phyloP scores from a whole-genome alignment of 2,329 filamentous ascomycete species.

The Penicillium freii region DNA sequence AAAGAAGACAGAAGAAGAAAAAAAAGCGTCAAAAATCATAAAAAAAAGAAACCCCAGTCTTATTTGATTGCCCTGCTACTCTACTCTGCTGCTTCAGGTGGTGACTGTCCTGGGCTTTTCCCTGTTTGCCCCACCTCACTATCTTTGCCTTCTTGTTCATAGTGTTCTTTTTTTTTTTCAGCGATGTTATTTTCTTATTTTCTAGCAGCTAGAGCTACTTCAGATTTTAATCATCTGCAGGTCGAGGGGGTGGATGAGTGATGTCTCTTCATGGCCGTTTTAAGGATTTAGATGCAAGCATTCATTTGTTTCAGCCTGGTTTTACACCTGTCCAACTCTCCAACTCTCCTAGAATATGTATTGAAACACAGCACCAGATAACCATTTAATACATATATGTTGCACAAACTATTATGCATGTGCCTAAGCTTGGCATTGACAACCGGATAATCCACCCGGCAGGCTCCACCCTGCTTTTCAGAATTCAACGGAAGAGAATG shows the following conservation, averaged over 20 bases:
- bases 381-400: no score
- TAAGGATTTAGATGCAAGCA: slow-evolving; percentile 8
- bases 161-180: slow-evolving; percentile 15
- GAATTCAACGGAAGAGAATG: neutral
- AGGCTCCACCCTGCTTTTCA: neutral
- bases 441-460: neutral
- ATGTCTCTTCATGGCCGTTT: slow-evolving; percentile 18
- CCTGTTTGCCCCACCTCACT: neutral
- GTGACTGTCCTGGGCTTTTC: slow-evolving; percentile 4
- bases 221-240: slow-evolving; percentile 12
- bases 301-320: neutral
- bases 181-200: slow-evolving; percentile 13
- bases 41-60: slow-evolving; percentile 18
- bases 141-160: slow-evolving; percentile 23
- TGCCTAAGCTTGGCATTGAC: neutral
- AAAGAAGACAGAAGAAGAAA: slow-evolving; percentile 16
- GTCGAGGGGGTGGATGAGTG: slow-evolving; percentile 18
- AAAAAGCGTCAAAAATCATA: slow-evolving; percentile 2
- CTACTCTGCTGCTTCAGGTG: slow-evolving; percentile 15
- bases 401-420: no score
- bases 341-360: neutral
- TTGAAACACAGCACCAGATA: neutral
- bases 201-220: slow-evolving; percentile 12
- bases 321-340: neutral
- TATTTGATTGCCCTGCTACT: slow-evolving; percentile 15